Percentiles rank a stretch among this genome's conserved stretches.
phyloP scores from a whole-genome alignment of 768 basidiomycete genomes.

The Roridomyces roridus region DNA sequence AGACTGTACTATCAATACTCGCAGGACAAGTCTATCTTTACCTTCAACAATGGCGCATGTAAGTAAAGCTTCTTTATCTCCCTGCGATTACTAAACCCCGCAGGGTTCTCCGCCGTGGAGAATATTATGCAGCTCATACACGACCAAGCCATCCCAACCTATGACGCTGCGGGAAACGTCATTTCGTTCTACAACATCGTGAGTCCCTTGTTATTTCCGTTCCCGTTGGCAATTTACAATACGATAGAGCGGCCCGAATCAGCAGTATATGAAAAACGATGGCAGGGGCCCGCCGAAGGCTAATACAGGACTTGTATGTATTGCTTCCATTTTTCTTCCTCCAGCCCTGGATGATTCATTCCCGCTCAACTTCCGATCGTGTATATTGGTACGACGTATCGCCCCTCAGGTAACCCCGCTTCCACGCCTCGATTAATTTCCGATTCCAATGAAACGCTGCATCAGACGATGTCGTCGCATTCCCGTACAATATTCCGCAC shows the following conservation, averaged over 20 bases:
- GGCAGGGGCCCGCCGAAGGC: conserved; percentile 24
- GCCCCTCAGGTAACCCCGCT: conserved; percentile 21
- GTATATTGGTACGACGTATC: conserved; percentile 23
- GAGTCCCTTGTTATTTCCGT: neutral
- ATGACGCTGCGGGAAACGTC: conserved; percentile 13
- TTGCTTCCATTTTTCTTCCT: too few species aligned
- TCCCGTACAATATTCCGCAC: conserved; percentile 26
- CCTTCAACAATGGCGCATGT: conserved; percentile 43
- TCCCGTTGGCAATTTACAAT: too few species aligned
- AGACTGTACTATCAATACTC: conserved; percentile 55
- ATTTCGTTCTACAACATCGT: conserved; percentile 24
- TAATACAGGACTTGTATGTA: conserved; percentile 11
- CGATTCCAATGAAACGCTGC: too few species aligned
- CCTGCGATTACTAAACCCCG: neutral
- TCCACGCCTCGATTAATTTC: too few species aligned
- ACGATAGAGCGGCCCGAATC: conserved; percentile 22
- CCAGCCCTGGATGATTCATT: neutral
- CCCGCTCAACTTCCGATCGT: neutral
- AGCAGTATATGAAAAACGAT: conserved; percentile 26
- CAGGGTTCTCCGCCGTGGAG: conserved; percentile 25
- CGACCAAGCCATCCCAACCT: conserved; percentile 18
- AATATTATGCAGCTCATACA: conserved; percentile 17
- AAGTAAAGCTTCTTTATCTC: conserved; percentile 20
- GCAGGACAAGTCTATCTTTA: conserved; percentile 54
- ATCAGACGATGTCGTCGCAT: conserved; percentile 23